Evolutionary conservation across 2,329 filamentous ascomycete species (phyloP), one percentile per base, ranked within the genome.

Genomic region (Capronia epimyces): DNA sequence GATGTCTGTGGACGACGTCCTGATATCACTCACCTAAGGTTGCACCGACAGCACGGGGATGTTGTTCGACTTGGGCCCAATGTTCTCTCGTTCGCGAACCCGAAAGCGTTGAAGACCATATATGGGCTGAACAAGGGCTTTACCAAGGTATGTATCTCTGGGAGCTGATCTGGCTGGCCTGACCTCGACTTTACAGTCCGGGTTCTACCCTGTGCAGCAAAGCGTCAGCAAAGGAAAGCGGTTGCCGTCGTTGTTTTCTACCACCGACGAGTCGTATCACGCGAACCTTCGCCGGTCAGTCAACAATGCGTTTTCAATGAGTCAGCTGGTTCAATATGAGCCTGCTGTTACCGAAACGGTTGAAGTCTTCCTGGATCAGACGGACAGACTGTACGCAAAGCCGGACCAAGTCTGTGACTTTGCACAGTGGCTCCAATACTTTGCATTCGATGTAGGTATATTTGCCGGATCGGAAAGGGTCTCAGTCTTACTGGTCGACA

Each of bases 41-140:
- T 93, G 0, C 87, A 93, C 64, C 75, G 76, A 12, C 76, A 87
- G 60, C 75, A 88, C 69, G 87, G 87, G 41, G 80, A 86, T 62
- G 74, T 91, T 2, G 85, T 93, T 1, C 77, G 87, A 1, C 69
- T 89, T 2, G 87, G 86, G 0, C 87, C 87, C 1, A 89, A 89
- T 56, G 72, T 73, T 0, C 68, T 93, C 1, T 88, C 84, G 0
- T 89, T 93, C 62, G 78, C 84, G 2, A 79, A 88, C 58, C 86
- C 87, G 0, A 79, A 78, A 52, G 85, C 86, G 0, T 73, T 91
- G 59, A 87, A 86, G 68, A 72, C 74, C 9, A 90, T 93, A 39
- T 94, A 93, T 65, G 87, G 87, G 0, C 68, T 91, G 37, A 91
- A 90, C 65, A 90, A 90, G 67, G 86, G 86, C 0, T 86, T 89